Evolutionary conservation across 2,329 filamentous ascomycete genomes (phyloP).

Genomic region (Fusarium pseudoanthophilum): DNA sequence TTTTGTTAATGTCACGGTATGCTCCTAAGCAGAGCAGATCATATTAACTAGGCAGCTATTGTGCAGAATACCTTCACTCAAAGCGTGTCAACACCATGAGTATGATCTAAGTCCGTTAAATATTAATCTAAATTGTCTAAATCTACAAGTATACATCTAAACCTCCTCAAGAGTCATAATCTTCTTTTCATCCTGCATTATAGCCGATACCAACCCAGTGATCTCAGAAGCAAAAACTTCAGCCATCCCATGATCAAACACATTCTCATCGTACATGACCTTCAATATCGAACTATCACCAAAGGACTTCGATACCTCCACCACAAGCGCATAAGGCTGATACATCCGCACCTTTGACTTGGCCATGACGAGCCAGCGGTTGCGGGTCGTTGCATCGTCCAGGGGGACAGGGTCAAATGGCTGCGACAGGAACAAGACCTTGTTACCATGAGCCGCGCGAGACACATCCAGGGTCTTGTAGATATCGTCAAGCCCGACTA

Average conservation of each 20-base stretch:
- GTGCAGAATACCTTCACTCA: neutral
- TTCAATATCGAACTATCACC: neutral
- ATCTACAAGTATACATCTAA: neutral
- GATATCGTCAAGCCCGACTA: neutral
- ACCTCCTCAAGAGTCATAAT: neutral
- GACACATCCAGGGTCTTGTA: neutral
- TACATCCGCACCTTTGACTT: neutral
- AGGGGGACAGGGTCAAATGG: neutral
- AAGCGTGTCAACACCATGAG: accelerated
- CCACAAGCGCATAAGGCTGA: neutral
- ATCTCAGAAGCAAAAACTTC: neutral
- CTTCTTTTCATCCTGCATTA: neutral
- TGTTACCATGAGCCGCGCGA: neutral
- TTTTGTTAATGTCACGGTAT: neutral
- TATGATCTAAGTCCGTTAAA: neutral
- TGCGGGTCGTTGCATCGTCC: neutral
- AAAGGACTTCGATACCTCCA: neutral
- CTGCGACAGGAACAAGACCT: neutral
- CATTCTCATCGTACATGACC: neutral
- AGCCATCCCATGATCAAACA: neutral
- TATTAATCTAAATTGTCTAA: neutral
- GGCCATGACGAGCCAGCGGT: neutral
- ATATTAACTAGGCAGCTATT: accelerated
- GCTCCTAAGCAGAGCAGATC: neutral
- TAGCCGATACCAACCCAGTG: neutral